Conservation (phyloP, 768 basidiomycete genomes). For the Hydnomerulius pinastri region DNA sequence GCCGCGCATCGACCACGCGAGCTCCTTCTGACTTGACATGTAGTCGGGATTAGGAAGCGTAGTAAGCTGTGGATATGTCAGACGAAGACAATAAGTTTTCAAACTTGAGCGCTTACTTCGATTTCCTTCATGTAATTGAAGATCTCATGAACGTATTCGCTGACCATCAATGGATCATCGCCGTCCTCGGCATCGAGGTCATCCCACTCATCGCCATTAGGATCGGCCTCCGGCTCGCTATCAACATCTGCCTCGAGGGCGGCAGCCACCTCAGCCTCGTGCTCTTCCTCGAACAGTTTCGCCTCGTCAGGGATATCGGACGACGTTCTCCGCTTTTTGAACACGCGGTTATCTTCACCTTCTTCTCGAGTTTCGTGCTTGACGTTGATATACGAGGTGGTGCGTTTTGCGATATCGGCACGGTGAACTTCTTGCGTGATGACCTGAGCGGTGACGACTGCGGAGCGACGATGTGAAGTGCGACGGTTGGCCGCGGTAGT, state of each 20-base stretch:
- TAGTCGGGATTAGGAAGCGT: conserved; percentile 86
- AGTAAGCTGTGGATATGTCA: conserved; percentile 46
- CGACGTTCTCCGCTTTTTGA: conserved; percentile 78
- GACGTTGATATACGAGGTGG: conserved; percentile 34
- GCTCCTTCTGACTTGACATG: conserved; percentile 79
- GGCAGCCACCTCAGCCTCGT: conserved; percentile 36
- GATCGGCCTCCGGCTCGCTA: conserved; percentile 63
- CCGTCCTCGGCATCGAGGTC: conserved; percentile 91
- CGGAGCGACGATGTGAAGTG: conserved; percentile 34
- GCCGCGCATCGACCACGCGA: conserved; percentile 88
- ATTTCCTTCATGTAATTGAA: conserved; percentile 86
- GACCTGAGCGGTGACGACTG: conserved; percentile 11
- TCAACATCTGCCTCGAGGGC: conserved; percentile 44
- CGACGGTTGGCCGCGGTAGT: conserved; percentile 3
- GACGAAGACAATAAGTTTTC: conserved; percentile 5
- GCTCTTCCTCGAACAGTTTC: conserved; percentile 43
- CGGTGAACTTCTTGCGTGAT: conserved; percentile 32
- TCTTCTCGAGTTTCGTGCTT: conserved; percentile 44
- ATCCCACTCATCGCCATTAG: conserved; percentile 72
- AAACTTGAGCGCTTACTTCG: conserved; percentile 59
- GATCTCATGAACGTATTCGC: conserved; percentile 93
- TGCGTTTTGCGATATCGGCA: conserved; percentile 28
- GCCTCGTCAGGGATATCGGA: conserved; percentile 55
- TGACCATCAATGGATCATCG: conserved; percentile 96
- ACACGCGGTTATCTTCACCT: conserved; percentile 59